phyloP scores from a whole-genome alignment of 2,329 filamentous ascomycete genomes.

The Thermoascus crustaceus region DNA sequence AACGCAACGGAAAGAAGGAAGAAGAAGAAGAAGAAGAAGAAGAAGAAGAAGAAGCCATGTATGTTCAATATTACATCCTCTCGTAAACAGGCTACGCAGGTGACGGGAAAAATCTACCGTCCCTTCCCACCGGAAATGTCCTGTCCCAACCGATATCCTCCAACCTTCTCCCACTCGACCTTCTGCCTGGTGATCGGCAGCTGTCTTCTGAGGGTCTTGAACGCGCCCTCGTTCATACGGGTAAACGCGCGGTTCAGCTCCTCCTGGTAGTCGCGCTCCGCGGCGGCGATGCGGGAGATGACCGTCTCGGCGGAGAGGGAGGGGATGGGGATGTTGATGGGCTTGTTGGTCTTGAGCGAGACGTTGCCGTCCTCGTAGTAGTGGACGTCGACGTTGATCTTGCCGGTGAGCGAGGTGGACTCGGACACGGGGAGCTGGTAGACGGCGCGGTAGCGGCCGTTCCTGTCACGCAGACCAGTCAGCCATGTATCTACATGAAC shows the following conservation, averaged over 20 bases:
- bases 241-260: slow-evolving; percentile 88
- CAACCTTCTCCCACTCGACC: slow-evolving; percentile 98
- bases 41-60: too few species aligned
- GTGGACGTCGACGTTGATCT: slow-evolving; percentile 89
- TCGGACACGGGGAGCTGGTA: slow-evolving; percentile 71
- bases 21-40: too few species aligned
- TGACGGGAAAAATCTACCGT: too few species aligned
- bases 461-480: slow-evolving; percentile 48
- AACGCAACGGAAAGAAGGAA: too few species aligned
- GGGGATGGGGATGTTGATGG: slow-evolving; percentile 54
- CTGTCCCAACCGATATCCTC: slow-evolving; percentile 78
- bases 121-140: slow-evolving; percentile 63
- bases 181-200: slow-evolving; percentile 95
- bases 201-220: slow-evolving; percentile 87
- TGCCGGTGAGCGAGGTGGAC: slow-evolving; percentile 57
- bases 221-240: slow-evolving; percentile 82
- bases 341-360: slow-evolving; percentile 80
- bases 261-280: slow-evolving; percentile 91
- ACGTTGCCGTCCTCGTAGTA: slow-evolving; percentile 99
- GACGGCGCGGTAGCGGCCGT: slow-evolving; percentile 87
- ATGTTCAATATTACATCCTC: too few species aligned
- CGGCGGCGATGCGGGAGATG: slow-evolving; percentile 64
- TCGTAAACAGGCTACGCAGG: too few species aligned
- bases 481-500: neutral
- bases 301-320: slow-evolving; percentile 61